Evolutionary conservation across 2,329 filamentous ascomycete species (phyloP).

Genomic region (Byssochlamys sp.): DNA sequence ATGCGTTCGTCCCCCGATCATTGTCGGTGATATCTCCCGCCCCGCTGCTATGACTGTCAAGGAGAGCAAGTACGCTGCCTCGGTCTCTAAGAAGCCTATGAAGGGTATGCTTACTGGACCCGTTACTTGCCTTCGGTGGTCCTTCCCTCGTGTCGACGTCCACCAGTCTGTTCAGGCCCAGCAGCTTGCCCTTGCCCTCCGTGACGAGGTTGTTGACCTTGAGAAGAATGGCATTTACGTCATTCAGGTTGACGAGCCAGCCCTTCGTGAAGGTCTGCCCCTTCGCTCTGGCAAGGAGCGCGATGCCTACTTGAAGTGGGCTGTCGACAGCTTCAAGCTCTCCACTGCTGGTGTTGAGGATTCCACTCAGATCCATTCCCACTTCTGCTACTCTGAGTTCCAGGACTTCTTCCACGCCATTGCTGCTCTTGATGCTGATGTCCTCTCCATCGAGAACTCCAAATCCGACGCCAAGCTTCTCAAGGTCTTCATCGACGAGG

Average conservation of each 20-base stretch:
- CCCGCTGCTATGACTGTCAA: constrained; percentile 98
- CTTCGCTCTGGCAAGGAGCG: constrained; percentile 89
- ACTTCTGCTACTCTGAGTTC: constrained; percentile 99
- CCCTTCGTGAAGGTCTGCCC: constrained; percentile 97
- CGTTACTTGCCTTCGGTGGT: constrained; percentile 98
- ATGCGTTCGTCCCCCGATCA: constrained; percentile 94
- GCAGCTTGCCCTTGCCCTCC: constrained; percentile 95
- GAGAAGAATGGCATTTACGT: constrained; percentile 93
- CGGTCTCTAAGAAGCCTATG: constrained; percentile 96
- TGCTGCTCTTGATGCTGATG: constrained; percentile 91
- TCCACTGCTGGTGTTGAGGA: constrained; percentile 87
- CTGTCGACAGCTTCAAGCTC: constrained; percentile 95
- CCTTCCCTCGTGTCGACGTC: constrained; percentile 98
- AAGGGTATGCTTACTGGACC: constrained; percentile 99
- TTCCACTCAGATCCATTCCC: constrained; percentile 97
- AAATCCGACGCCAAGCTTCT: constrained; percentile 99
- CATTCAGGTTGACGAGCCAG: constrained; percentile 98
- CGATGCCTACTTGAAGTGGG: constrained; percentile 93
- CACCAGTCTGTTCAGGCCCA: constrained; percentile 98
- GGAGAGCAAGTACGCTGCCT: constrained; percentile 98
- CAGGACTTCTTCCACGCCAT: constrained; percentile 99
- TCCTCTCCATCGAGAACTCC: constrained; percentile 99
- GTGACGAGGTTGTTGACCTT: constrained; percentile 95
- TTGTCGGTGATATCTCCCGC: constrained; percentile 96
- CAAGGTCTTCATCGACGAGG: constrained; percentile 94